Percentiles rank a stretch among this genome's conserved stretches.
phyloP scores from a whole-genome alignment of 495 filamentous ascomycete species.

The Jackrogersella minutella region DNA sequence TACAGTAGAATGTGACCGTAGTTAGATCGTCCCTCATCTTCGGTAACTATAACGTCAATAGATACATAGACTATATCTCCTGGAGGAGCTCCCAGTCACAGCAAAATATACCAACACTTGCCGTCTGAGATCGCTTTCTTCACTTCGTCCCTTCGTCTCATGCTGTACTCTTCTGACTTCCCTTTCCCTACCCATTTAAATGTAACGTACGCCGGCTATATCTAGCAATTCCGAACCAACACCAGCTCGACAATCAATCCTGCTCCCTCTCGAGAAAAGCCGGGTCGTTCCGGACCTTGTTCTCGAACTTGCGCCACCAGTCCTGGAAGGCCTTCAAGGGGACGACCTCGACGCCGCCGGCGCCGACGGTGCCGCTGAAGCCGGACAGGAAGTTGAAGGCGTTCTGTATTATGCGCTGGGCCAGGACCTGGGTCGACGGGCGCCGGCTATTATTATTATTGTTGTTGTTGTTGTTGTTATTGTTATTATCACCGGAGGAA shows the following conservation, averaged over 20 bases:
- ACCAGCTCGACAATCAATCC: slow-evolving; percentile 47
- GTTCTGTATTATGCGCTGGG: slow-evolving; percentile 92
- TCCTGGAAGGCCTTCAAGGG: slow-evolving; percentile 90
- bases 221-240: background rate
- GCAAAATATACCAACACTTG: background rate
- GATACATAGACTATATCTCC: no score
- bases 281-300: slow-evolving; percentile 83
- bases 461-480: slow-evolving; percentile 14
- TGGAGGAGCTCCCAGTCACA: background rate
- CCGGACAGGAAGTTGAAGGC: slow-evolving; percentile 97
- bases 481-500: no score
- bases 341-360: slow-evolving; percentile 77
- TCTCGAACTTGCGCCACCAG: slow-evolving; percentile 98
- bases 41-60: no score
- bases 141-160: no score
- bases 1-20: background rate
- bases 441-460: no score
- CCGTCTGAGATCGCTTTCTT: no score
- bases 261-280: slow-evolving; percentile 86
- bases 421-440: slow-evolving; percentile 74
- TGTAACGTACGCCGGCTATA: no score
- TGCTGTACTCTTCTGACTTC: no score
- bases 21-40: background rate
- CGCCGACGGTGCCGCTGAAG: slow-evolving; percentile 68
- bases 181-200: no score